Conservation (phyloP, 2,329 filamentous ascomycete species). For the Pyricularia pennisetigena region DNA sequence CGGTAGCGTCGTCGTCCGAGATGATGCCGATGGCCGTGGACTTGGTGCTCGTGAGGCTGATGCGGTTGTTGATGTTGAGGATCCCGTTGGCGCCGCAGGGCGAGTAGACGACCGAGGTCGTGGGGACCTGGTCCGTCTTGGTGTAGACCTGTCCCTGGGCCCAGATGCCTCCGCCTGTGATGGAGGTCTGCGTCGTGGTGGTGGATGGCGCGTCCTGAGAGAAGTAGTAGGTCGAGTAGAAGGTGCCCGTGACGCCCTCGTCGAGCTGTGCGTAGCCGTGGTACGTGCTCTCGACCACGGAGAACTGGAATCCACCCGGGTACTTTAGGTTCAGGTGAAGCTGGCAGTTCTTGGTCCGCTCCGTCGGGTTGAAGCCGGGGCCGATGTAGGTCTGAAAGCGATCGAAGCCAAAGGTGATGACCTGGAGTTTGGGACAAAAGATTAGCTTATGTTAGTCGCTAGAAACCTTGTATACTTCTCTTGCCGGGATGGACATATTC, state of each 20-base stretch:
- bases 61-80: conserved; percentile 37
- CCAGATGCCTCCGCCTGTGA: conserved; percentile 31
- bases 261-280: conserved; percentile 38
- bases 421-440: conserved; percentile 15
- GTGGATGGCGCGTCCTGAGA: conserved; percentile 32
- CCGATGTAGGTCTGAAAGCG: conserved; percentile 36
- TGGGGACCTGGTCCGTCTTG: conserved; percentile 32
- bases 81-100: conserved; percentile 34
- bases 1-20: conserved; percentile 33
- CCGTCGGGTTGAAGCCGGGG: conserved; percentile 23
- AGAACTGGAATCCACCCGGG: conserved; percentile 35
- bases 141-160: conserved; percentile 33
- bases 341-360: conserved; percentile 36
- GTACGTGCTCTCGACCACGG: conserved; percentile 36
- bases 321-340: conserved; percentile 35
- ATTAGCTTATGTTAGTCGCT: background rate
- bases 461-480: background rate
- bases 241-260: conserved; percentile 29
- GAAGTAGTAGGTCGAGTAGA: conserved; percentile 38
- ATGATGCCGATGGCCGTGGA: conserved; percentile 25
- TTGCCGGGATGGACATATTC: background rate
- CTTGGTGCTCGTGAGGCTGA: conserved; percentile 26
- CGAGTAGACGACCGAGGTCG: conserved; percentile 32
- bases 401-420: conserved; percentile 37
- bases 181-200: conserved; percentile 32